A percentile compares a stretch with the other conserved stretches of the same genome.
Evolutionary conservation across 177 flowering plant species (phyloP).

Genomic region (Vitis hybrid): DNA sequence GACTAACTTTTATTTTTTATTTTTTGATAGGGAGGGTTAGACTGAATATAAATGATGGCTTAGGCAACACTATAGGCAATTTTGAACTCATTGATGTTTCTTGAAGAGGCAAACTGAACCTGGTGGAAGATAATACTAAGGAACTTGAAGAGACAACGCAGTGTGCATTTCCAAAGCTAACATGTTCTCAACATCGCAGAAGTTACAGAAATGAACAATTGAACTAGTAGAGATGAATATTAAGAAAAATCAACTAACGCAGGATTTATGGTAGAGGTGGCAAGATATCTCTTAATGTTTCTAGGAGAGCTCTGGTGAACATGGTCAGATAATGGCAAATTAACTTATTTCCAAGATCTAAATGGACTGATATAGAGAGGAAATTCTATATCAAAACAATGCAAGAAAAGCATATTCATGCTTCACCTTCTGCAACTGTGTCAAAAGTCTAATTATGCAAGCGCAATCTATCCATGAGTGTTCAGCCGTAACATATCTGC

Average conservation of each 20-base stretch:
- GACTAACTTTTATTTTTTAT: no score
- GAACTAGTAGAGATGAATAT: background rate
- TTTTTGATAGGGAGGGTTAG: no score
- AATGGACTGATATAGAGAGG: no score
- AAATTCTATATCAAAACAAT: no score
- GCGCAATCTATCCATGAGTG: no score
- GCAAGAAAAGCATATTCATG: no score
- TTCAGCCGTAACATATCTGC: no score
- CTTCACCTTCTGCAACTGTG: no score
- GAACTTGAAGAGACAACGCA: background rate
- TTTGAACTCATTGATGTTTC: background rate
- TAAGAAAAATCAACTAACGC: background rate
- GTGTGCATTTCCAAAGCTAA: background rate
- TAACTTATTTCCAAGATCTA: background rate
- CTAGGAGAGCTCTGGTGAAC: no score
- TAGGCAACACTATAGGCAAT: background rate
- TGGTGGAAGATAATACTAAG: background rate
- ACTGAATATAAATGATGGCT: background rate
- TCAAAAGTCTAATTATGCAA: no score
- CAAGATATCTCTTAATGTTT: background rate
- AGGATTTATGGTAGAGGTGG: background rate
- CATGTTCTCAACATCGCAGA: no score
- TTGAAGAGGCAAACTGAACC: background rate
- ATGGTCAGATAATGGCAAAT: background rate
- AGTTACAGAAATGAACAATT: background rate